Evolutionary conservation across 176 grass and related monocot genomes (phyloP), one percentile per base, ranked within the genome.

Genomic region (Oryza coarctata): DNA sequence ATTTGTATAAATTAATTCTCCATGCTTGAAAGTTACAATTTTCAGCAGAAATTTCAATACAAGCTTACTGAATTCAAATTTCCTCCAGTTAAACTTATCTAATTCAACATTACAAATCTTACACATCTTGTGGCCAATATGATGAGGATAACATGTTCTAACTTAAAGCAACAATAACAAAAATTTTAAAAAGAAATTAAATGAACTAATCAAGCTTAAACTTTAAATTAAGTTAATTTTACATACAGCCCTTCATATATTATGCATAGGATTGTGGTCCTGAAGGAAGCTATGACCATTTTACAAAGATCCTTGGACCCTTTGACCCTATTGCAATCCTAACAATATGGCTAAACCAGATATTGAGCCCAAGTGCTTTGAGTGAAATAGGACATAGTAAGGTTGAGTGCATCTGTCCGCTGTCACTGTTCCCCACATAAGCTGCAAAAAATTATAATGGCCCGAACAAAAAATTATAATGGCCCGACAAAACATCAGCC

Each of bases 401-500:
- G 75, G 28, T 29, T 23, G 11, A 67, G 74, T 32, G 11, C 34
- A 74, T 78, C 57, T 78, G n/a, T 79, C 40, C 71, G 41, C 74
- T 78, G 31, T 49, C 64, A 33, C 60, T 22, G 27, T 79, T 60
- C 9, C 30, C 35, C 61, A n/a, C 15, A 30, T 50, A 38, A 69
- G 49, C 76, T 49, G 70, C 4, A 67, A 39, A 83, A 83, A 35
- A 35, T 63, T 63, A 62, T 35, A 4, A 35, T 82, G 65, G 3
- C 31, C 38, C 76, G n/a, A 73, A 10, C 20, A 47, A 9, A 63
- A 83, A 35, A 35, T 63, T 63, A 62, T 35, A 4, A 35, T 82
- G 65, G 3, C 31, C 38, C 76, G n/a, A 17, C 57, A 63, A 29
- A 6, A 27, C 60, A 65, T 68, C 36, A 47, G 60, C 43, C 49